Base-by-base conservation (phyloP, 1,284 basidiomycete genomes). In the Sanghuangporus sanghuang region DNA sequence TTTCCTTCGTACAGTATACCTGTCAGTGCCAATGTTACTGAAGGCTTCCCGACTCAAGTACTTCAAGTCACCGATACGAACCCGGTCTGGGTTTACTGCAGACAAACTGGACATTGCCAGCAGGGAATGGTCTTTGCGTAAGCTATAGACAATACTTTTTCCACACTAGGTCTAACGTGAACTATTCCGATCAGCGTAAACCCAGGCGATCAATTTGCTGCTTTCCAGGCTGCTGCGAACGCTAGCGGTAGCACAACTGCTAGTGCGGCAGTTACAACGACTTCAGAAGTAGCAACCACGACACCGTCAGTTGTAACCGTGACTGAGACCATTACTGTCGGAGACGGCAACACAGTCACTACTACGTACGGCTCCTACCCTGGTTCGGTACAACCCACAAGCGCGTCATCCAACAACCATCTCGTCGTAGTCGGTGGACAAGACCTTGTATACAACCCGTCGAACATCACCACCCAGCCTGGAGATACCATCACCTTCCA, bases 401-500 rank as follows among this genome's bases (percentile, higher is more conserved):
- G 39, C 40, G 61, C 46, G 32, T 18, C 12, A 7, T 39, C 61
- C 14, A 48, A 35, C 6, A 40, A 66, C 36, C 65, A 66, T 40
- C 21, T 55, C 18, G 48, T 66, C 46, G 58, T 56, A 21, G 65
- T 66, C 18, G 65, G 65, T 42, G 65, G 61, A 6, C 18, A 39
- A 36, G 27, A 57, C n/a, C 49, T 63, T 7, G 54, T 82, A 67
- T 86, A 78, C 74, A 72, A 69, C 60, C 83, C 83, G 2, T 50
- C 71, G 38, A 81, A 81, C 67, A 68, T 85, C 67, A 78, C 71
- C n/a, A 84, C 84, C 0, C 46, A 75, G 2, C 78, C 78, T 52
- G 83, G 85, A 6, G 86, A 87, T 70, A 85, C 81, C 2, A 76
- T 88, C 66, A 85, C 81, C 8, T 87, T 89, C 74, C 77, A 82